These are phyloP conservation scores for Pyronema domesticum DNA, from an alignment of 495 filamentous ascomycete genomes.

Conservation along the genomic window DNA sequence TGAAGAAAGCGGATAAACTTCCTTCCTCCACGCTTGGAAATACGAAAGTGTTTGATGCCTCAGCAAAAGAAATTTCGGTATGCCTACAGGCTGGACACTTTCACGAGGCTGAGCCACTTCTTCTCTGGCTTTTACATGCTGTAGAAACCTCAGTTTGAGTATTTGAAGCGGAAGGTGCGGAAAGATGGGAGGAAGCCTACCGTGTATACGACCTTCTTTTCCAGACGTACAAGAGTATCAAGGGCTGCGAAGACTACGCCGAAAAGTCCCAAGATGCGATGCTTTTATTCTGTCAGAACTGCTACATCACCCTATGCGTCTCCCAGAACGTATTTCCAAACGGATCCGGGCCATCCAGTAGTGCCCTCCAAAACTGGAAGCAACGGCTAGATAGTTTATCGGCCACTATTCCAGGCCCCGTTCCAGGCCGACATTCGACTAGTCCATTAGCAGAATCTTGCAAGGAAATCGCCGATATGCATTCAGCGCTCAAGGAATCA, in stretches of 20 bases:
- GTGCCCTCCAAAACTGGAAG: too few relatives aligned
- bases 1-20: background rate
- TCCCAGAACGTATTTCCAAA: too few relatives aligned
- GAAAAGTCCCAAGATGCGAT: background rate
- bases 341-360: too few relatives aligned
- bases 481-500: background rate
- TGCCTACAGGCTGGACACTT: background rate
- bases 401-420: too few relatives aligned
- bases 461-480: background rate
- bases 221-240: background rate
- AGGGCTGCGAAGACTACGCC: background rate
- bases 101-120: conserved; percentile 5
- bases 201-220: conserved; percentile 6
- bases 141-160: background rate
- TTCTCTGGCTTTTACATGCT: conserved; percentile 7
- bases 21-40: background rate
- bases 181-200: conserved; percentile 4
- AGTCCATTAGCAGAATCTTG: background rate
- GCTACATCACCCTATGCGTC: too few relatives aligned
- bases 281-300: conserved; percentile 1
- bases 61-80: background rate
- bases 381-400: too few relatives aligned
- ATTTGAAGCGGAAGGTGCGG: background rate
- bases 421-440: too few relatives aligned
- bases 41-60: background rate